Conservation (phyloP, 2,329 filamentous ascomycete genomes). For the Curvularia lunata region DNA sequence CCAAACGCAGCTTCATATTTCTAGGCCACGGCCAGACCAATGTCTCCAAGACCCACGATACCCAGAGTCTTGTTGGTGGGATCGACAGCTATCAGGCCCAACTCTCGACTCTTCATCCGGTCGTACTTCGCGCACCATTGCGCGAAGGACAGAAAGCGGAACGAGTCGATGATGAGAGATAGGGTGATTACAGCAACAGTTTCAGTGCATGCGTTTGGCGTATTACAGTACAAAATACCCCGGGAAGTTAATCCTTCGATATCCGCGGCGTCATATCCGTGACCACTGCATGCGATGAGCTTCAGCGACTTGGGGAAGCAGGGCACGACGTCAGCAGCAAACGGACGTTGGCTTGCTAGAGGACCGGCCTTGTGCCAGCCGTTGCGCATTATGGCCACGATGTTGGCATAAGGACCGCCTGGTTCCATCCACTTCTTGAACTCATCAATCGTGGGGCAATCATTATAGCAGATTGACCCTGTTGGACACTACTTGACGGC, state of each 20-base stretch:
- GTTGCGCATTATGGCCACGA: not conserved
- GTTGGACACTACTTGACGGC: not conserved
- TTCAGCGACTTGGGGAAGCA: not conserved
- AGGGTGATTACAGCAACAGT: not conserved
- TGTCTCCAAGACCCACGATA: not conserved
- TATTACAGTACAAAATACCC: not conserved
- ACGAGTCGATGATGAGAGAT: not conserved
- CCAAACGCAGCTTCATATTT: not conserved
- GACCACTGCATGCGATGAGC: not conserved
- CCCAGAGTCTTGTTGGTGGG: not conserved
- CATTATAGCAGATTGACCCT: not conserved
- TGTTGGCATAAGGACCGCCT: not conserved
- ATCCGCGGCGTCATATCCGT: not conserved
- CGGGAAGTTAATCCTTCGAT: not conserved
- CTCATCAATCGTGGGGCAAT: not conserved
- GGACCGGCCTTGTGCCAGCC: not conserved
- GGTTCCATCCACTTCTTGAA: not conserved
- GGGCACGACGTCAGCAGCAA: not conserved
- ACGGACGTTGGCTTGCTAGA: not conserved
- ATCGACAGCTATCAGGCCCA: not conserved
- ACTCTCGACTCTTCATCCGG: not conserved
- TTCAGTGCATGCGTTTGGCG: not conserved
- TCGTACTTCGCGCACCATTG: not conserved
- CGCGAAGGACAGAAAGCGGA: not conserved
- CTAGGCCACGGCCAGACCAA: not conserved